phyloP scores from a whole-genome alignment of 179 eudicot species.

The Gypsophila paniculata region DNA sequence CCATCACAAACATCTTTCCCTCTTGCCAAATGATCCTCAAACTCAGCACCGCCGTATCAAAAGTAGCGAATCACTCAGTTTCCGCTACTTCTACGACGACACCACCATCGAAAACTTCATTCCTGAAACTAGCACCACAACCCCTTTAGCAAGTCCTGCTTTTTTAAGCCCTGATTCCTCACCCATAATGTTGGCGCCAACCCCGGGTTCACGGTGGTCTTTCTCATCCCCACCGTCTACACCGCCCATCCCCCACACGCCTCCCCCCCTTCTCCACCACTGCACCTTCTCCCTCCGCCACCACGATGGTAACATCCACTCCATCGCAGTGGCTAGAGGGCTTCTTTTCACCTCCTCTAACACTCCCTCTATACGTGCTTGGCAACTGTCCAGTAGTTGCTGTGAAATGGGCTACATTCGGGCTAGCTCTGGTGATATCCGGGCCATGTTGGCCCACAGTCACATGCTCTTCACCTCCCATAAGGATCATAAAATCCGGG shows the following conservation, averaged over 20 bases:
- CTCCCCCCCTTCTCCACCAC: not conserved
- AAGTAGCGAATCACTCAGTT: slow-evolving; percentile 1
- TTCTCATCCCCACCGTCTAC: slow-evolving; percentile 37
- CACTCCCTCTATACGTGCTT: slow-evolving; percentile 47
- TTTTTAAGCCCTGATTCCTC: slow-evolving; percentile 8
- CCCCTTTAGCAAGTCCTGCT: not conserved
- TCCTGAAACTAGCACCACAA: not conserved
- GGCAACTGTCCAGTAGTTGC: slow-evolving; percentile 43
- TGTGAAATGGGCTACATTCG: slow-evolving; percentile 44
- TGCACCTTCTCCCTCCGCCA: slow-evolving; percentile 40
- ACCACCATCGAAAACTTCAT: too few species aligned
- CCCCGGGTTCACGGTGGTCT: slow-evolving; percentile 45
- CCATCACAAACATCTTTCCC: not conserved
- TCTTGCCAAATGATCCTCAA: not conserved
- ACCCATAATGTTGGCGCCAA: slow-evolving; percentile 22
- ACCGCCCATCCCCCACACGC: not conserved
- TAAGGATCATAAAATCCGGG: slow-evolving; percentile 43
- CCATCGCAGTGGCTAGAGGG: slow-evolving; percentile 40
- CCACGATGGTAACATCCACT: slow-evolving; percentile 39
- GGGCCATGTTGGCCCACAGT: slow-evolving; percentile 41
- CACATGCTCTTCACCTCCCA: slow-evolving; percentile 52
- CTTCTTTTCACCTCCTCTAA: slow-evolving; percentile 49
- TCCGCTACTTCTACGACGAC: slow-evolving; percentile 13
- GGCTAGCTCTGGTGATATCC: slow-evolving; percentile 39
- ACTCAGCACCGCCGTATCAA: not conserved